Base-by-base conservation (phyloP, 176 grass and related monocot genomes). In the Phragmites australis region DNA sequence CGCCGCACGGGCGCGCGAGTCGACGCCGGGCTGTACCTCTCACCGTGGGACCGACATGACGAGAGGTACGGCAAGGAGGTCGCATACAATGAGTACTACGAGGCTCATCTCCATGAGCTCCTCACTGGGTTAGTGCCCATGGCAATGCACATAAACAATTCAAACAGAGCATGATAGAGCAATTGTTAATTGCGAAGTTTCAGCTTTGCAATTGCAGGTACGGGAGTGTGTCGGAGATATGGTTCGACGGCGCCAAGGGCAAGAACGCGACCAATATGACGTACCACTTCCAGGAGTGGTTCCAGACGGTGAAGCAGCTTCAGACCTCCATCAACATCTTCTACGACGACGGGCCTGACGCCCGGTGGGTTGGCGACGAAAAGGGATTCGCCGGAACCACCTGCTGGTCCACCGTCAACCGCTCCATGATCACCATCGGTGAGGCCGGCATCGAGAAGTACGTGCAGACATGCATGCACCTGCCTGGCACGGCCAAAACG, bases 331-430 rank as follows among this genome's bases (percentile, higher is more conserved):
- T 93, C 84, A 98, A 94, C 88, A 98, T 94, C 81, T 94, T 98
- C 87, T 98, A 92, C 25, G 92, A 94, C 76, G 96, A 82, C 56
- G 96, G 96, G 15, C 96, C 95, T 12, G 92, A 98, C 56, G 37
- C 94, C 54, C 88, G 96, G 6, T 94, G 96, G 92, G 96, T 98
- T 54, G 96, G 96, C 72, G 96, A 98, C 88, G 96, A 98, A 90
- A 45, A 76, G 2, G 96, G 92, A 1, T 91, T 39, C 64, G 96
- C 96, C n/a, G 92, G 92, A 0, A 44, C 83, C 0, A 94, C 96
- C 4, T 93, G 96, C 80, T 98, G 96, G 96, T 98, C 96, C 65
- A 86, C 92, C 63, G 68, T 89, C 78, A 94, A 98, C 76, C 86
- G 79, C 34, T 94, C 92, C 15, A 63, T 32, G 74, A 83, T 98